Conservation (phyloP, 2,329 filamentous ascomycete genomes). For the Aspergillus aculeatinus region DNA sequence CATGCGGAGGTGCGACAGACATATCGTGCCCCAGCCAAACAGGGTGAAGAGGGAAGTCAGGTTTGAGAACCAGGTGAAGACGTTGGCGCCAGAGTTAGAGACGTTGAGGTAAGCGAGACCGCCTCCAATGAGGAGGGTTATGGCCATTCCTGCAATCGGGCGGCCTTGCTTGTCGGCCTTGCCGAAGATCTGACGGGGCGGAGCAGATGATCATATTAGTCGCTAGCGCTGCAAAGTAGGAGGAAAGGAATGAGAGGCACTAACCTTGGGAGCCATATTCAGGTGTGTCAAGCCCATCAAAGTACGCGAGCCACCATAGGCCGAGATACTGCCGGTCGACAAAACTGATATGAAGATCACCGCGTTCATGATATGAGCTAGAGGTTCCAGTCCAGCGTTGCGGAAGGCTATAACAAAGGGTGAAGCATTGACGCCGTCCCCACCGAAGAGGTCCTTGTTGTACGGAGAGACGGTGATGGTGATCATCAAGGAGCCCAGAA, state of each 20-base stretch:
- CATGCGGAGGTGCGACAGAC: slow-evolving; percentile 46
- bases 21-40: slow-evolving; percentile 48
- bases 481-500: slow-evolving; percentile 47
- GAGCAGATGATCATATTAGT: background rate
- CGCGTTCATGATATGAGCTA: slow-evolving; percentile 52
- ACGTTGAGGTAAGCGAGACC: slow-evolving; percentile 48
- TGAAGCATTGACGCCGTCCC: slow-evolving; percentile 43
- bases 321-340: slow-evolving; percentile 46
- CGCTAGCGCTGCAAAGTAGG: too few species aligned
- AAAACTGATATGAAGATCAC: slow-evolving; percentile 51
- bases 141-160: slow-evolving; percentile 54
- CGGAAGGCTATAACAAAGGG: slow-evolving; percentile 48
- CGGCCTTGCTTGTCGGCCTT: slow-evolving; percentile 38
- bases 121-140: slow-evolving; percentile 68
- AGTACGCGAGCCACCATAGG: slow-evolving; percentile 47
- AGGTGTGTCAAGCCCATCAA: slow-evolving; percentile 47
- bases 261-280: slow-evolving; percentile 42
- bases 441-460: slow-evolving; percentile 44
- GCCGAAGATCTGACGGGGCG: slow-evolving; percentile 21
- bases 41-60: slow-evolving; percentile 48
- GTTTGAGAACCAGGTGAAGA: slow-evolving; percentile 52
- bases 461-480: slow-evolving; percentile 46
- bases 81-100: slow-evolving; percentile 40
- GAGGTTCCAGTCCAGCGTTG: slow-evolving; percentile 38
- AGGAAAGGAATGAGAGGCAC: background rate